phyloP scores from a whole-genome alignment of 2,329 filamentous ascomycete genomes.

The Claviceps sp. region DNA sequence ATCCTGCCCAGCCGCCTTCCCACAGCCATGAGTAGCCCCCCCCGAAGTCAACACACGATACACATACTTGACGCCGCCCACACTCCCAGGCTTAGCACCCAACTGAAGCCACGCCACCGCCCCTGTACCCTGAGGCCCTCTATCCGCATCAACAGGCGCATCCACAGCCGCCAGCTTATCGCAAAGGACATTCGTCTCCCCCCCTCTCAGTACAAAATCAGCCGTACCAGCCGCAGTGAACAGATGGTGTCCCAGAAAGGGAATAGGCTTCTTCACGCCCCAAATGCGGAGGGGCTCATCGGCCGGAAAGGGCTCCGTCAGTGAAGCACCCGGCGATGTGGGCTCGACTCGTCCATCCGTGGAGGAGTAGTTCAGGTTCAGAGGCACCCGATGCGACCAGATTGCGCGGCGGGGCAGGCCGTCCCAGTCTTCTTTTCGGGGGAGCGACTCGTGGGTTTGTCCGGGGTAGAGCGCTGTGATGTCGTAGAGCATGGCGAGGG shows the following conservation, averaged over 20 bases:
- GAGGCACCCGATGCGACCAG: conserved; percentile 28
- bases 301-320: conserved; percentile 30
- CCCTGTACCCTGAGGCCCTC: conserved; percentile 32
- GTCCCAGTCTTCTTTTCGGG: conserved; percentile 21
- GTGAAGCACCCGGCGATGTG: conserved; percentile 26
- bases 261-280: conserved; percentile 19
- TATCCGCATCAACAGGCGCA: conserved; percentile 36
- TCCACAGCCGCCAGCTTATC: conserved; percentile 35
- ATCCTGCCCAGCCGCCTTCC: conserved; percentile 23
- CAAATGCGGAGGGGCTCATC: conserved; percentile 25
- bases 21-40: conserved; percentile 31
- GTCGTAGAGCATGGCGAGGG: conserved; percentile 48
- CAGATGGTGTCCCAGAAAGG: conserved; percentile 51
- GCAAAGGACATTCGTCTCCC: conserved; percentile 25
- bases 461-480: conserved; percentile 37
- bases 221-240: conserved; percentile 43
- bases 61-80: conserved; percentile 24
- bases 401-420: conserved; percentile 27
- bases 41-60: conserved; percentile 44
- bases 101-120: conserved; percentile 44
- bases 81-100: conserved; percentile 24
- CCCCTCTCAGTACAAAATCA: conserved; percentile 41
- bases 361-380: conserved; percentile 27
- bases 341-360: conserved; percentile 15
- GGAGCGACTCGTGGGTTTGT: conserved; percentile 24